Evolutionary conservation across 2,329 filamentous ascomycete genomes (phyloP).

Genomic region (Aspergillus chevalieri): DNA sequence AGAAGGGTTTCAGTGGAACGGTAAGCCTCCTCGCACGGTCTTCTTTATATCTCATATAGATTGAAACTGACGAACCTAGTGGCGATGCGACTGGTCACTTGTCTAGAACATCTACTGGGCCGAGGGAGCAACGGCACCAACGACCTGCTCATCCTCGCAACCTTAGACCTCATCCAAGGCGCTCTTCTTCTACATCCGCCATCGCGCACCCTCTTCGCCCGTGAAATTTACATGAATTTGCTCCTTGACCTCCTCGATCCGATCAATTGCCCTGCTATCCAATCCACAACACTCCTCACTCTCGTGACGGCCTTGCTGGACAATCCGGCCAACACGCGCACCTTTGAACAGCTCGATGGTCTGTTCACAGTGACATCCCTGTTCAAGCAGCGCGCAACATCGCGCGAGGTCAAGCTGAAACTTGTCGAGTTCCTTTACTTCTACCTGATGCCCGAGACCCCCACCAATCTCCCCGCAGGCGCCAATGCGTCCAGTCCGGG

Average conservation of each 20-base stretch:
- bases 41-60: neutral
- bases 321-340: slow-evolving; percentile 78
- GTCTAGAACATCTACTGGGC: slow-evolving; percentile 77
- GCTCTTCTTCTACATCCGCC: slow-evolving; percentile 82
- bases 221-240: slow-evolving; percentile 93
- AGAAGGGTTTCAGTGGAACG: slow-evolving; percentile 96
- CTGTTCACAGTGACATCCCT: slow-evolving; percentile 85
- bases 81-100: slow-evolving; percentile 74
- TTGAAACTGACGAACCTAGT: slow-evolving; percentile 43
- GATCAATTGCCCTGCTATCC: slow-evolving; percentile 83
- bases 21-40: slow-evolving; percentile 30
- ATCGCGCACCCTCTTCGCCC: slow-evolving; percentile 76
- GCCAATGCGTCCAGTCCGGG: slow-evolving; percentile 32
- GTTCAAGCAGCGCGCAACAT: slow-evolving; percentile 82
- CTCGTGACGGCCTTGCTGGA: slow-evolving; percentile 85
- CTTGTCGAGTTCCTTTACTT: slow-evolving; percentile 98
- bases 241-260: slow-evolving; percentile 91
- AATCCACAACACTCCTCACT: slow-evolving; percentile 81
- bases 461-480: slow-evolving; percentile 27
- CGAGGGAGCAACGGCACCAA: slow-evolving; percentile 76
- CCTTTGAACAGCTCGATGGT: slow-evolving; percentile 87
- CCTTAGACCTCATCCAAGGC: slow-evolving; percentile 84
- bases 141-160: slow-evolving; percentile 79
- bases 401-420: slow-evolving; percentile 85
- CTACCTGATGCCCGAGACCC: slow-evolving; percentile 91